Evolutionary conservation across 140 eudicot genomes (phyloP).

Genomic region (Stevia rebaudiana): DNA sequence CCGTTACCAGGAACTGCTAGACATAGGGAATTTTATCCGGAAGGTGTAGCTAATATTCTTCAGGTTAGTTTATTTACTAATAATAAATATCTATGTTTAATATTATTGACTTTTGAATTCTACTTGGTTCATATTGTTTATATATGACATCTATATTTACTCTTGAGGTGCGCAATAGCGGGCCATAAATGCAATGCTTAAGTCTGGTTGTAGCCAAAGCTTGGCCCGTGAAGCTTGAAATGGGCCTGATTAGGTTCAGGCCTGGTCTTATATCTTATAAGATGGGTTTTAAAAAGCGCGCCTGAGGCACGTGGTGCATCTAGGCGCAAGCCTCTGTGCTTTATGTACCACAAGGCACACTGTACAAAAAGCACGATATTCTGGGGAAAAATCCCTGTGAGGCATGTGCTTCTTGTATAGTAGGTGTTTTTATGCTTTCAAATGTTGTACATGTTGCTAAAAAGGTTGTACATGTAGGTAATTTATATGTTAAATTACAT

Average conservation of each 20-base stretch:
- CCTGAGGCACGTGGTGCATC: too few relatives aligned
- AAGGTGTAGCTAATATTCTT: conserved; percentile 87
- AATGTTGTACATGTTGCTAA: too few relatives aligned
- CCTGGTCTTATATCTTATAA: too few relatives aligned
- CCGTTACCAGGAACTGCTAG: conserved; percentile 98
- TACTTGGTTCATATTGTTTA: conserved; percentile 7
- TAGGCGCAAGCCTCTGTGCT: too few relatives aligned
- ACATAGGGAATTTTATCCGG: conserved; percentile 94
- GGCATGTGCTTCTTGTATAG: too few relatives aligned
- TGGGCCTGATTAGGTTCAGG: neutral
- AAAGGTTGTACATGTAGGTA: too few relatives aligned
- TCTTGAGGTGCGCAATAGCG: neutral
- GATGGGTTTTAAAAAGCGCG: too few relatives aligned
- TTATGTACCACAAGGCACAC: too few relatives aligned
- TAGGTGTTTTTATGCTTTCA: too few relatives aligned
- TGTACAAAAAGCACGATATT: too few relatives aligned
- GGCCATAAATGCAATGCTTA: neutral
- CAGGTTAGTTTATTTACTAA: conserved; percentile 47
- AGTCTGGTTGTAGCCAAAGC: neutral
- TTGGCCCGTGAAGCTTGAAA: neutral
- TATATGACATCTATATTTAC: neutral
- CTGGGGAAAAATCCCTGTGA: too few relatives aligned
- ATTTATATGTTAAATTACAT: too few relatives aligned
- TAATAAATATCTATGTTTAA: neutral
- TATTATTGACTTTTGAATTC: neutral